Evolutionary conservation across 768 basidiomycete species (phyloP), one percentile per base, ranked within the genome.

Genomic region (Daedalea quercina): DNA sequence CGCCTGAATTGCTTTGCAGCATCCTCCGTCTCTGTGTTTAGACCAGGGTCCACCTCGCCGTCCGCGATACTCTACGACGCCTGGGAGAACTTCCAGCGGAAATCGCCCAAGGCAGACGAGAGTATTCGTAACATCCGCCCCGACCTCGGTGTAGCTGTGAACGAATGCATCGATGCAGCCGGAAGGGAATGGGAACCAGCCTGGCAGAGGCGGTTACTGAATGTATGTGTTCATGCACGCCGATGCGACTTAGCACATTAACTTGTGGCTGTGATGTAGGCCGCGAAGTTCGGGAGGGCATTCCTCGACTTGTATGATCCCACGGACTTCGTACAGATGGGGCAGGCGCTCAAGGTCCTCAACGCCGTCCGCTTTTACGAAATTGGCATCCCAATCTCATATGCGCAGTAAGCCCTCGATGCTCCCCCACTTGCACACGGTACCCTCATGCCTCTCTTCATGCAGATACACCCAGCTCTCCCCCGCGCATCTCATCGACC

Each of bases 281-380:
- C 94, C n/a, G 95, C 95, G 8, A 94, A 94, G 65, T 97, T 95
- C 63, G 96, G 95, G 1, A 81, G 93, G 55, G 87, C 91, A 0
- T 99, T 94, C 65, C 69, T 99, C 57, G 96, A 98, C 64, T 76
- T 93, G 24, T 89, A 93, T 64, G 90, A 97, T 65, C 90, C 95
- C 3, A 84, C 82, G 0, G 93, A 96, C 62, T 94, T 96, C 60
- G 83, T 98, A 28, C 78, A 82, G 45, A 93, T 96, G 87, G 94
- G 92, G 0, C 89, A 94, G 65, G 84, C 85, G 1, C 76, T 99
- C 23, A 93, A 94, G 64, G 94, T 99, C 35, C 71, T 98, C 28
- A 98, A 98, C 63, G 92, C 94, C 9, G 87, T 95, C 28, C 80
- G 94, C 47, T 87, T 81, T 66, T 93, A 87, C 60, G 91, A 95